Evolutionary conservation across 176 grass and related monocot genomes (phyloP).

Genomic region (Avena eriantha): DNA sequence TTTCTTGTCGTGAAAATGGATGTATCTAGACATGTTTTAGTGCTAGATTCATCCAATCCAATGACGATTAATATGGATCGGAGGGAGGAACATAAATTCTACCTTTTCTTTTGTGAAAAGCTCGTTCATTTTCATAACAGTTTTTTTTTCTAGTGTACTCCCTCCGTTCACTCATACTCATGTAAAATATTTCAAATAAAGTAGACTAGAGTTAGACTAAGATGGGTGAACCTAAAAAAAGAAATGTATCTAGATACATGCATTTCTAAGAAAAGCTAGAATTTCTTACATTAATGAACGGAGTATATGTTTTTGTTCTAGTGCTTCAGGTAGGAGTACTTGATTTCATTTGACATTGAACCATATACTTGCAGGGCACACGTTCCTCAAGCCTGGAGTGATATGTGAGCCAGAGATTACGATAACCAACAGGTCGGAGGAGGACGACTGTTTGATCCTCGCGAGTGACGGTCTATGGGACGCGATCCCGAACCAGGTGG

Average conservation of each 20-base stretch:
- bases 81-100: neutral
- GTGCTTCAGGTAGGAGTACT: neutral
- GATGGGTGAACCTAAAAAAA: too few relatives aligned
- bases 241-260: too few relatives aligned
- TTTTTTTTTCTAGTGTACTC: neutral
- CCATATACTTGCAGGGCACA: conserved; percentile 53
- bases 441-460: conserved; percentile 72
- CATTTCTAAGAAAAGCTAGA: too few relatives aligned
- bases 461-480: conserved; percentile 89
- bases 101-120: neutral
- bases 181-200: too few relatives aligned
- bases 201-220: too few relatives aligned
- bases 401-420: conserved; percentile 73
- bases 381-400: conserved; percentile 67
- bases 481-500: conserved; percentile 56
- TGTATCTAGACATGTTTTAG: too few relatives aligned
- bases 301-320: neutral
- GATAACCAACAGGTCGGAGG: conserved; percentile 36
- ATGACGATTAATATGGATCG: too few relatives aligned
- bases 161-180: too few relatives aligned
- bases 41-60: too few relatives aligned
- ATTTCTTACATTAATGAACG: too few relatives aligned
- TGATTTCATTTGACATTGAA: neutral
- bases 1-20: too few relatives aligned
- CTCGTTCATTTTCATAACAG: neutral